phyloP scores from a whole-genome alignment of 495 filamentous ascomycete species.

The Extremus antarcticus region DNA sequence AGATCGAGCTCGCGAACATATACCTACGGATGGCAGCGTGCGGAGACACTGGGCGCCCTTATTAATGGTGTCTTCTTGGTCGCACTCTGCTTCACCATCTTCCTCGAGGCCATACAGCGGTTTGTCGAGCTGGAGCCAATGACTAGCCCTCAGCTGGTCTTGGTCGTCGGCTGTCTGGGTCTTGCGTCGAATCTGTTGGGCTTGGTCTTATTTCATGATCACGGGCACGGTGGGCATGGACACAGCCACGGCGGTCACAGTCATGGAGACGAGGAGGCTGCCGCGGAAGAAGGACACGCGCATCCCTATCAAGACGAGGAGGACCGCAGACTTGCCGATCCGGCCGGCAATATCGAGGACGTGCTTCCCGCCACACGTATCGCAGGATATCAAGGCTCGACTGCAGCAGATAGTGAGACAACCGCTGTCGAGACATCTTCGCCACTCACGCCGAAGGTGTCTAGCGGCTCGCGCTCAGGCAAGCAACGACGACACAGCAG shows the following conservation, averaged over 20 bases:
- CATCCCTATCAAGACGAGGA: conserved; percentile 32
- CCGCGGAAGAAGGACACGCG: conserved; percentile 38
- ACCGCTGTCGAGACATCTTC: conserved; percentile 16
- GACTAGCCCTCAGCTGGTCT: conserved; percentile 60
- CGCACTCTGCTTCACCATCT: conserved; percentile 87
- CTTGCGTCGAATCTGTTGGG: conserved; percentile 86
- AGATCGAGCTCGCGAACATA: conserved; percentile 75
- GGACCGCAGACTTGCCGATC: conserved; percentile 28
- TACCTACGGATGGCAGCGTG: conserved; percentile 95
- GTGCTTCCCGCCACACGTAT: conserved; percentile 32
- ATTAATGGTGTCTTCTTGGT: conserved; percentile 96
- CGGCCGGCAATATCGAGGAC: conserved; percentile 39
- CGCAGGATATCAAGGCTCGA: conserved; percentile 23
- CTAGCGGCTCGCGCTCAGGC: neutral
- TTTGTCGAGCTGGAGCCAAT: conserved; percentile 83
- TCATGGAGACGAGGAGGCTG: conserved; percentile 30
- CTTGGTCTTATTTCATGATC: conserved; percentile 81
- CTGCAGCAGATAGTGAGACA: conserved; percentile 31
- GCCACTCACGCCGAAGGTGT: neutral
- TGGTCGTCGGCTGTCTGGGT: conserved; percentile 59
- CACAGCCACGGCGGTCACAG: conserved; percentile 40
- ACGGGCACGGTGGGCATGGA: conserved; percentile 62
- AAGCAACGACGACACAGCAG: conserved; percentile 23
- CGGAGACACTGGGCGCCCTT: conserved; percentile 91
- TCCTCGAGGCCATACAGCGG: conserved; percentile 83